phyloP scores from a whole-genome alignment of 2,329 filamentous ascomycete genomes.

The Herpotrichia juniperi region DNA sequence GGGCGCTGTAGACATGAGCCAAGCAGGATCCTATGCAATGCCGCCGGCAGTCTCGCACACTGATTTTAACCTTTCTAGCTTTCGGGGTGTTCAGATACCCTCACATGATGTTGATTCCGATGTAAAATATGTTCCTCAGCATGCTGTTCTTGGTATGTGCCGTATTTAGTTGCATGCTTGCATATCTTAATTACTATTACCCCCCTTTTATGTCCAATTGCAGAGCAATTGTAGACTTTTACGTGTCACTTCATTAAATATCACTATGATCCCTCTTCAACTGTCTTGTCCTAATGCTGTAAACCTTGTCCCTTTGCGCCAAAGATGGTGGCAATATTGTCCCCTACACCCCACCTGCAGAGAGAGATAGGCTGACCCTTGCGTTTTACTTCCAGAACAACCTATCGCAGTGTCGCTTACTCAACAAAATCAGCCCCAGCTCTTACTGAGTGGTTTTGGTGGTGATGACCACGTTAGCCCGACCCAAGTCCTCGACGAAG shows the following conservation, averaged over 20 bases:
- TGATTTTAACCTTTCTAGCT: slow-evolving; percentile 36
- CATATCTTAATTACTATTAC: slow-evolving; percentile 41
- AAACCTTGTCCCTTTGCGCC: slow-evolving; percentile 1
- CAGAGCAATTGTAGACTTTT: slow-evolving; percentile 21
- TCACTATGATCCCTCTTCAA: slow-evolving; percentile 10
- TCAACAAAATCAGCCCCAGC: slow-evolving; percentile 20
- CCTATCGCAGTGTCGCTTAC: slow-evolving; percentile 18
- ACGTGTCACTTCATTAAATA: slow-evolving; percentile 14
- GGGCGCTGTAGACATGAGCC: slow-evolving; percentile 26
- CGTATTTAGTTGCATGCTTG: slow-evolving; percentile 44
- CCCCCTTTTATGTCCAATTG: slow-evolving; percentile 26
- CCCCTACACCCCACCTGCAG: neutral
- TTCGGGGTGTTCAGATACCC: slow-evolving; percentile 42
- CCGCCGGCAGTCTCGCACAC: slow-evolving; percentile 30
- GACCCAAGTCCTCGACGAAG: slow-evolving; percentile 43
- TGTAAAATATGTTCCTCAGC: slow-evolving; percentile 46
- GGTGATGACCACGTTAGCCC: slow-evolving; percentile 47
- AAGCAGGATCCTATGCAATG: slow-evolving; percentile 26
- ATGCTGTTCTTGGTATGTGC: slow-evolving; percentile 48
- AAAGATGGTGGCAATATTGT: neutral
- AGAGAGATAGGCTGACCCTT: slow-evolving; percentile 25
- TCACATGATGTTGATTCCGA: slow-evolving; percentile 39
- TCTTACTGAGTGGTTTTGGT: slow-evolving; percentile 40
- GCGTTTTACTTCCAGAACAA: slow-evolving; percentile 29
- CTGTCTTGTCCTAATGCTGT: slow-evolving; percentile 3